Base-by-base conservation (phyloP, 2,329 filamentous ascomycete genomes). In the Apiospora rasikravindrae region DNA sequence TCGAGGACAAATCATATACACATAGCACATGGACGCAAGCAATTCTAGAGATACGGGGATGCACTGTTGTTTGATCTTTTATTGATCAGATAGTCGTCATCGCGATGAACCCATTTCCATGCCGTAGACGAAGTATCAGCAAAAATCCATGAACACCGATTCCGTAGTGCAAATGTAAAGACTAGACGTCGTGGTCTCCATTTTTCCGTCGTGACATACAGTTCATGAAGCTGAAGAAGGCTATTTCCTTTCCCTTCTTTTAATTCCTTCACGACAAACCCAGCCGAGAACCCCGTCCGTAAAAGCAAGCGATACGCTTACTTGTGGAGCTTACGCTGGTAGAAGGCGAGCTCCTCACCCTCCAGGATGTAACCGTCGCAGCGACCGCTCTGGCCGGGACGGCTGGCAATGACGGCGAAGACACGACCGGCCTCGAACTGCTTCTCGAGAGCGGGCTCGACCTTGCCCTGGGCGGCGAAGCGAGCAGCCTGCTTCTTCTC, bases 341-440 rank as follows among this genome's bases (percentile, higher is more conserved):
- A 99, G 94, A 99, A 99, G 86, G 95, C 95, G 83, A 99, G 91
- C 92, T 99, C 96, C 87, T 99, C 96, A 82, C 96, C 96, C 92
- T 99, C 96, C 78, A 99, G 90, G 86, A 99, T 92, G 90, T 99
- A 99, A 78, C 96, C 96, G 85, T 99, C 96, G 82, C 90, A 91
- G 87, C 96, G 95, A 82, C 96, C 96, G 85, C 94, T 96, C 93
- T 99, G 96, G 81, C 96, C 96, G 78, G 96, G 96, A 83, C 96
- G 91, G 85, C 93, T 96, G 81, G 96, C 90, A 82, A 99, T 88
- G 80, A 98, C 93, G 81, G 96, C 96, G 87, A 92, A 98, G 80
- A 99, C 88, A 87, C 97, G 96, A 91, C 96, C 95, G 80, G 96
- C 96, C 93, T 98, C 96, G 88, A 99, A 99, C 89, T 99, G 96